Conservation (phyloP, 1,284 basidiomycete genomes). For the Phellopilus nigrolimitatus region DNA sequence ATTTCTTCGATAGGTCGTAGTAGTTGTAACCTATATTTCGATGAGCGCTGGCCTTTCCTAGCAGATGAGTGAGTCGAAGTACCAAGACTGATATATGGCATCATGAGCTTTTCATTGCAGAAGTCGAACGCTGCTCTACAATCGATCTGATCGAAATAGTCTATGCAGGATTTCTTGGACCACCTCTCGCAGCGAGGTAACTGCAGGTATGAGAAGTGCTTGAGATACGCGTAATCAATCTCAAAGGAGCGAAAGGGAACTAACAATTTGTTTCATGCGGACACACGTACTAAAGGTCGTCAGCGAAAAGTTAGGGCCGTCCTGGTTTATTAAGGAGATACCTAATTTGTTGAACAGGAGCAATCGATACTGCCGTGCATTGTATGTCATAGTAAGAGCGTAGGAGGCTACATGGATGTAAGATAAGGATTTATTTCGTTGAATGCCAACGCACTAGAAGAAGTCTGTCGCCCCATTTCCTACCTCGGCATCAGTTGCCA, state of each 20-base stretch:
- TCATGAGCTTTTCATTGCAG: slow-evolving; percentile 23
- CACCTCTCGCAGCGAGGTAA: slow-evolving; percentile 46
- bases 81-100: slow-evolving; percentile 26
- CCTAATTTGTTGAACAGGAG: slow-evolving; percentile 5
- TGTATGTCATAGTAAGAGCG: slow-evolving; percentile 14
- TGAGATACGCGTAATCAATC: background rate
- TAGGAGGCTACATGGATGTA: background rate
- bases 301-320: background rate
- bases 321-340: background rate
- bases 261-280: slow-evolving; percentile 40
- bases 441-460: slow-evolving; percentile 29
- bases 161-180: slow-evolving; percentile 31
- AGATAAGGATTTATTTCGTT: background rate
- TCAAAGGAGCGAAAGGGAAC: slow-evolving; percentile 21
- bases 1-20: slow-evolving; percentile 61
- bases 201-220: slow-evolving; percentile 30
- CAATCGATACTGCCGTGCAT: background rate
- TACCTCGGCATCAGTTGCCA: slow-evolving; percentile 28
- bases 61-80: too few species aligned
- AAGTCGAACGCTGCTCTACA: slow-evolving; percentile 25
- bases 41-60: too few species aligned
- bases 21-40: slow-evolving; percentile 43
- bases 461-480: slow-evolving; percentile 55
- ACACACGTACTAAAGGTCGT: slow-evolving; percentile 33
- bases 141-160: slow-evolving; percentile 24